Conservation (phyloP, 2,329 filamentous ascomycete species). For the Clonostachys byssicola region DNA sequence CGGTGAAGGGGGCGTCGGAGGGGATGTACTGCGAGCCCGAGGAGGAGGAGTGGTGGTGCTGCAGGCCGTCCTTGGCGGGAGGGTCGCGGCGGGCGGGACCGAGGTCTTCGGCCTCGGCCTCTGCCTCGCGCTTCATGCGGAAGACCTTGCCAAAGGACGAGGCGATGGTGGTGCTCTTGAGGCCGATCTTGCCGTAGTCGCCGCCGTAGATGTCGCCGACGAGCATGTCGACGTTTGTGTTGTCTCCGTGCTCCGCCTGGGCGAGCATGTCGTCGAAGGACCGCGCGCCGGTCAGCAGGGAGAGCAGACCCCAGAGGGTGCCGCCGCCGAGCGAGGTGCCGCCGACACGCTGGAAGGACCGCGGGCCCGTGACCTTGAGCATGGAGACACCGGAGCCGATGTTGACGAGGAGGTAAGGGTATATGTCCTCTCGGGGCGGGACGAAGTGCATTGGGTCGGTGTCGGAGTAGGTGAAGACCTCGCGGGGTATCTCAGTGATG, state of each 20-base stretch:
- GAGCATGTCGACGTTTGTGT: slow-evolving; percentile 89
- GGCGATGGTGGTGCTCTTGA: slow-evolving; percentile 94
- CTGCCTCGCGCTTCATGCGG: slow-evolving; percentile 82
- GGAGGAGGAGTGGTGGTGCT: slow-evolving; percentile 18
- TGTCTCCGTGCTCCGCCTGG: slow-evolving; percentile 87
- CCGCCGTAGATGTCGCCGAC: slow-evolving; percentile 97
- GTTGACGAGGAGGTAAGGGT: slow-evolving; percentile 96
- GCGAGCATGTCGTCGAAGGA: slow-evolving; percentile 98
- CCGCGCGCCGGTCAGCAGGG: slow-evolving; percentile 84
- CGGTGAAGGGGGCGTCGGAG: slow-evolving; percentile 50
- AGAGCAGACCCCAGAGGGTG: slow-evolving; percentile 95
- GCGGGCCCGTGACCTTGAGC: slow-evolving; percentile 90
- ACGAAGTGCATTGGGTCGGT: slow-evolving; percentile 87
- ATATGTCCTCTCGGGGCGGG: slow-evolving; percentile 72
- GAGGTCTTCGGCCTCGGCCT: slow-evolving; percentile 59
- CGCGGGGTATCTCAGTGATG: slow-evolving; percentile 93
- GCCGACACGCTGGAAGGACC: slow-evolving; percentile 84
- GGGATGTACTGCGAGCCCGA: background rate
- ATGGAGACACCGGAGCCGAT: slow-evolving; percentile 97
- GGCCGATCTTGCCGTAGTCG: slow-evolving; percentile 91
- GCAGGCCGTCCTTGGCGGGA: slow-evolving; percentile 26
- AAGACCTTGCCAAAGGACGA: slow-evolving; percentile 97
- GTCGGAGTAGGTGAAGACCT: slow-evolving; percentile 96
- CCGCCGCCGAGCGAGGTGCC: slow-evolving; percentile 93
- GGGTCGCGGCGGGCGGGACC: slow-evolving; percentile 20